A percentile compares a stretch with the other conserved stretches of the same genome.
These are phyloP conservation scores for Penicillium sp. DNA, from an alignment of 2,329 filamentous ascomycete genomes.

Conservation along the genomic window DNA sequence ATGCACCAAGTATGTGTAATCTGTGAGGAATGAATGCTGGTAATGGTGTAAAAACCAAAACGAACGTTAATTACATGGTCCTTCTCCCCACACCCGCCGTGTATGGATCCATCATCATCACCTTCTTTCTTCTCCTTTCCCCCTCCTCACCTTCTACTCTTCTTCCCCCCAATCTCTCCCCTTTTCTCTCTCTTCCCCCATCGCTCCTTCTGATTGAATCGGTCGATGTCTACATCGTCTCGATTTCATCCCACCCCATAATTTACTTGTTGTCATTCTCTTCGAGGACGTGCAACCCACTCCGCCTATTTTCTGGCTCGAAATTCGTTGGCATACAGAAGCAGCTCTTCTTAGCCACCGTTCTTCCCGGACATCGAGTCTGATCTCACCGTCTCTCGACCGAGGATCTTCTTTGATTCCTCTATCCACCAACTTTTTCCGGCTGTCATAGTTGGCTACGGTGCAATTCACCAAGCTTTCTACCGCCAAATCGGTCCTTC, in stretches of 20 bases:
- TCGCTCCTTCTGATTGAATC: conserved; percentile 44
- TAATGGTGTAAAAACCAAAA: neutral
- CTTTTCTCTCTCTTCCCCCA: conserved; percentile 32
- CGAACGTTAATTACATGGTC: neutral
- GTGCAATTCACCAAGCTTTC: conserved; percentile 1
- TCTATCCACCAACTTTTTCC: conserved; percentile 4
- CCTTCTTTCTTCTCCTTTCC: conserved; percentile 24
- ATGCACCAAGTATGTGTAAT: neutral
- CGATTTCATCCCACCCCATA: conserved; percentile 26
- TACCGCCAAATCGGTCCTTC: conserved; percentile 23
- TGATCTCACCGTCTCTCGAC: conserved; percentile 2
- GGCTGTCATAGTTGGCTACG: neutral
- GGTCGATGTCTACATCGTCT: conserved; percentile 35
- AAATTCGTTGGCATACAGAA: conserved; percentile 14
- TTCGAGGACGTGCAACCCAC: conserved; percentile 21
- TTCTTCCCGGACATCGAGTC: conserved; percentile 11
- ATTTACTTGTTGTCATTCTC: conserved; percentile 30
- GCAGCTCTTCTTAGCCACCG: conserved; percentile 8
- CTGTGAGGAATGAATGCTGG: neutral
- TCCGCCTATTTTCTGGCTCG: conserved; percentile 4
- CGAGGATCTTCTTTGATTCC: conserved; percentile 10
- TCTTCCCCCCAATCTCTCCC: conserved; percentile 15
- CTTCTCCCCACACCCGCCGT: conserved; percentile 26
- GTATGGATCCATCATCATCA: conserved; percentile 28
- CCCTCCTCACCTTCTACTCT: conserved; percentile 10